phyloP scores from a whole-genome alignment of 495 filamentous ascomycete genomes.

The Xylaria grammica region DNA sequence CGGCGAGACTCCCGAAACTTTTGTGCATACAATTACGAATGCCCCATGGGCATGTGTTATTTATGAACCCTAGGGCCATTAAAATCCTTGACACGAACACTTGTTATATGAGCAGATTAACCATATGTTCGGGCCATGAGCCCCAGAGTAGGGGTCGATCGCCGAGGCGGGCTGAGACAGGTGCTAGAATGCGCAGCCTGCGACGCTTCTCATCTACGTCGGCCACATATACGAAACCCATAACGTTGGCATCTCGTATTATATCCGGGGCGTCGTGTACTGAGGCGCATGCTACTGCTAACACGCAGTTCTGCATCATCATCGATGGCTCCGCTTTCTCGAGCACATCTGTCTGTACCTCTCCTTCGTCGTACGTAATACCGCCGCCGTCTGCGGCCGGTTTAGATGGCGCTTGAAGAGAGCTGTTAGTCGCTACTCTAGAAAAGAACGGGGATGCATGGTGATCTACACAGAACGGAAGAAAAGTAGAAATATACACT shows the following conservation, averaged over 20 bases:
- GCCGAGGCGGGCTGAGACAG: slow-evolving; percentile 78
- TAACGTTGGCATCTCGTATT: slow-evolving; percentile 82
- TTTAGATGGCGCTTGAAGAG: slow-evolving; percentile 18
- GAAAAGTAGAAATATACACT: neutral
- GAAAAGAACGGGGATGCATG: neutral
- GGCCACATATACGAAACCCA: slow-evolving; percentile 90
- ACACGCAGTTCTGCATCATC: slow-evolving; percentile 68
- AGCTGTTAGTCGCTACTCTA: neutral
- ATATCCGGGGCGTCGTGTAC: slow-evolving; percentile 68
- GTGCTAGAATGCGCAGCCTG: slow-evolving; percentile 79
- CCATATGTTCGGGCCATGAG: slow-evolving; percentile 59
- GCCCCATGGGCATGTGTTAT: neutral
- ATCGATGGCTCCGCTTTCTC: slow-evolving; percentile 63
- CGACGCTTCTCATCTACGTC: slow-evolving; percentile 87
- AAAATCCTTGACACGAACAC: neutral
- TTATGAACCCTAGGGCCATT: neutral
- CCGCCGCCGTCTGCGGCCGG: slow-evolving; percentile 21
- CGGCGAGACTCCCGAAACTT: neutral
- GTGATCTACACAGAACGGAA: neutral
- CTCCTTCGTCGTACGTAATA: slow-evolving; percentile 28
- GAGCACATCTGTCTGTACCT: slow-evolving; percentile 50
- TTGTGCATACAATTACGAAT: neutral
- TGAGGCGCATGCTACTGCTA: slow-evolving; percentile 79
- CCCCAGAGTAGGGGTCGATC: slow-evolving; percentile 74
- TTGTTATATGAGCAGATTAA: slow-evolving; percentile 44